Evolutionary conservation across 768 basidiomycete species (phyloP).

Genomic region (Leccinellum albellum): DNA sequence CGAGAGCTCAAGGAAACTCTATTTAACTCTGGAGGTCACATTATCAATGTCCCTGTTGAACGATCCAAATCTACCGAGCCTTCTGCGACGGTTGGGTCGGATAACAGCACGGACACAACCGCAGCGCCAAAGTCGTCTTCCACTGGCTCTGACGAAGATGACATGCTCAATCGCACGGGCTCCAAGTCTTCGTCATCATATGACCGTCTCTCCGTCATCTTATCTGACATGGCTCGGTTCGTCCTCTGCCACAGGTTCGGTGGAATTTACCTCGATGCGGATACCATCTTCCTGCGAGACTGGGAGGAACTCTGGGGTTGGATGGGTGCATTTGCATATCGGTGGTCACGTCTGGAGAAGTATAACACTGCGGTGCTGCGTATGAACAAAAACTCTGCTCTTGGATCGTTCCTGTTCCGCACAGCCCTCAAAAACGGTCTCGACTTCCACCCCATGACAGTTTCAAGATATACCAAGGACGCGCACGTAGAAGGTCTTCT

Average conservation of each 20-base stretch:
- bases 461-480: constrained; percentile 87
- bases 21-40: constrained; percentile 84
- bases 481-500: constrained; percentile 80
- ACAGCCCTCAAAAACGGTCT: constrained; percentile 90
- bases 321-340: constrained; percentile 94
- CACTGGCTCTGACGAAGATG: constrained; percentile 39
- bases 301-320: constrained; percentile 99
- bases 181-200: constrained; percentile 86
- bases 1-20: constrained; percentile 64
- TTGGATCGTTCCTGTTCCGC: constrained; percentile 91
- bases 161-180: constrained; percentile 77
- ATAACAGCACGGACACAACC: constrained; percentile 22
- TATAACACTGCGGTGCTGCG: constrained; percentile 97
- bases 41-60: constrained; percentile 59
- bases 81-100: constrained; percentile 12
- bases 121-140: constrained; percentile 19
- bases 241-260: constrained; percentile 96
- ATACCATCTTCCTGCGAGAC: constrained; percentile 91
- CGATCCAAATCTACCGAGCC: constrained; percentile 32
- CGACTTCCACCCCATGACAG: constrained; percentile 97
- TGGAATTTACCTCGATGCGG: constrained; percentile 95
- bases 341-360: constrained; percentile 89
- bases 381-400: constrained; percentile 87
- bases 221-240: constrained; percentile 97
- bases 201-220: constrained; percentile 86